Evolutionary conservation across 2,329 filamentous ascomycete genomes (phyloP), one percentile per base, ranked within the genome.

Genomic region (Pseudogymnoascus sp.): DNA sequence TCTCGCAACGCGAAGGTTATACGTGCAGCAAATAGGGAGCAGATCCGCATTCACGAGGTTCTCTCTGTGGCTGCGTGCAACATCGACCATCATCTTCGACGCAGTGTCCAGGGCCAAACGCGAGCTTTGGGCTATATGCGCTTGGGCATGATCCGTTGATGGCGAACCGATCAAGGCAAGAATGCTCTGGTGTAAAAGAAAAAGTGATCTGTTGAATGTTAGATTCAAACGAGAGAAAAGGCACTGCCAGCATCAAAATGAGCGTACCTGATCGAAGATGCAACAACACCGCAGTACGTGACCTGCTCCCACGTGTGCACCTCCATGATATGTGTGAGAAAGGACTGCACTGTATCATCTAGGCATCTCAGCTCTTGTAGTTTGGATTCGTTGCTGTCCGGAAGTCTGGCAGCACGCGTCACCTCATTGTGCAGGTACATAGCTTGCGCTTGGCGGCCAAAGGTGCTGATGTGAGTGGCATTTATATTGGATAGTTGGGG

Each of bases 391-490:
- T 55, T 45, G 21, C 62, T 62, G 7, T 66, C 58, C 9, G 61
- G 60, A 5, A n/a, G 45, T 25, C 67, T 60, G 31, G 65, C 61
- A 11, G 61, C 61, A 14, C 33, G 23, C 35, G 49, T 41, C 4
- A 68, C 65, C 45, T 63, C 64, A 35, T 66, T 65, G 11, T 64
- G 61, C 6, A 68, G 61, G 38, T 65, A 68, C 5, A 61, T 62
- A n/a, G 66, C 65, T 59, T 69, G 67, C 7, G 67, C 66, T 65
- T 68, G 65, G 14, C 66, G 62, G 33, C 68, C 68, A 61, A 68
- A 69, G 1, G 59, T 58, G 7, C 67, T 67, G 21, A 69, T 58
- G 8, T 40, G 31, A 33, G 38, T 25, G 61, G 49, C 5, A 66
- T 31, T 14, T 60, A 49, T 8, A 61, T 64, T 25, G 65, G 61